Percentiles rank a stretch among this genome's conserved stretches.
These are phyloP conservation scores for Acanthamoeba healyi DNA, from an alignment of 208 protist genomes.

Conservation along the genomic window DNA sequence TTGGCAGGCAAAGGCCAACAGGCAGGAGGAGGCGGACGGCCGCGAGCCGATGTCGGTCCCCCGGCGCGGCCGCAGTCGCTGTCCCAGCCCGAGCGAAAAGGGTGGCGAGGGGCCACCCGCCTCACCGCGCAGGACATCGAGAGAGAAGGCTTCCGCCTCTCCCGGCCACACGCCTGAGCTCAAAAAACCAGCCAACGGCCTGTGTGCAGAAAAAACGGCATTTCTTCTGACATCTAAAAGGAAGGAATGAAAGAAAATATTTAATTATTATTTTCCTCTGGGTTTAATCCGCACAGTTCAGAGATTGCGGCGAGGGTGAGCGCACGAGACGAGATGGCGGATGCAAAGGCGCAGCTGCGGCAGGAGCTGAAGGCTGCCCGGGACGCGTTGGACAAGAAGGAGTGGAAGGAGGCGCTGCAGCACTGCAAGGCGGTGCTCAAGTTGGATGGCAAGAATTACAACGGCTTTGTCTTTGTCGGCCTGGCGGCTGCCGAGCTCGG, in stretches of 20 bases:
- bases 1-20: slow-evolving; percentile 47
- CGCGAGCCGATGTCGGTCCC: background rate
- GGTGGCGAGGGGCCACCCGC: slow-evolving; percentile 2
- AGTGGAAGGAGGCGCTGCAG: slow-evolving; percentile 68
- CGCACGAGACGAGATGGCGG: too few species aligned
- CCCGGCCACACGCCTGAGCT: background rate
- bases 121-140: slow-evolving; percentile 32
- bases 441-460: slow-evolving; percentile 67
- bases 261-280: too few species aligned
- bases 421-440: slow-evolving; percentile 60
- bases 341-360: slow-evolving; percentile 34
- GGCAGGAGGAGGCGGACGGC: background rate
- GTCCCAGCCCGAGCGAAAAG: background rate
- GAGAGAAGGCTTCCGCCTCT: background rate
- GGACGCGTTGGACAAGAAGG: slow-evolving; percentile 61
- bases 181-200: too few species aligned
- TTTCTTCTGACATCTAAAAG: too few species aligned
- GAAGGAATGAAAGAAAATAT: too few species aligned
- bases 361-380: slow-evolving; percentile 55
- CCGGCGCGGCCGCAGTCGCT: background rate
- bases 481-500: slow-evolving; percentile 51
- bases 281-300: too few species aligned
- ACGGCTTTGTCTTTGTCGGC: slow-evolving; percentile 38
- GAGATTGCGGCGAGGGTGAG: too few species aligned
- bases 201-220: too few species aligned